These are phyloP conservation scores for Penicillium sp. DNA, from an alignment of 2,329 filamentous ascomycete genomes.

Conservation along the genomic window DNA sequence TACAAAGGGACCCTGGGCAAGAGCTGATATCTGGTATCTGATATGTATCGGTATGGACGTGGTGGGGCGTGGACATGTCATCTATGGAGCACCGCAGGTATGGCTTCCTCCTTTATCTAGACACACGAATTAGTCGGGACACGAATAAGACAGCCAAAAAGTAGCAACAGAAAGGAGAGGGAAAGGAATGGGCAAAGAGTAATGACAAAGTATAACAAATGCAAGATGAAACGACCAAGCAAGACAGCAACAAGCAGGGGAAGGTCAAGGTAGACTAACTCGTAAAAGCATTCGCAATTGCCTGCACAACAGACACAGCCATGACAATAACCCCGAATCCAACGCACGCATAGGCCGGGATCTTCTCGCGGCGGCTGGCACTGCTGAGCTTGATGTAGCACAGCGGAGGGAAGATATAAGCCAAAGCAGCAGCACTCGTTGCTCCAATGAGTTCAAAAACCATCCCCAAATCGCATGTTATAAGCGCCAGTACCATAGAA, in stretches of 20 bases:
- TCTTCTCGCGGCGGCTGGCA: slow-evolving; percentile 72
- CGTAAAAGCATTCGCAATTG: slow-evolving; percentile 67
- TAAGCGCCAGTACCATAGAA: slow-evolving; percentile 75
- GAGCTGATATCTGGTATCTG: neutral
- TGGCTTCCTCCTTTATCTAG: slow-evolving; percentile 15
- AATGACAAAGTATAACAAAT: no score
- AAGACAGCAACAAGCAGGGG: neutral
- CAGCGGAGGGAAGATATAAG: slow-evolving; percentile 91
- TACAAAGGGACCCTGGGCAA: neutral
- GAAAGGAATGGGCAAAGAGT: neutral
- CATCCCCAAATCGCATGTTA: slow-evolving; percentile 90
- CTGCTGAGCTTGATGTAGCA: slow-evolving; percentile 94
- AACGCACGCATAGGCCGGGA: slow-evolving; percentile 72
- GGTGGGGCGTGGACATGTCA: neutral
- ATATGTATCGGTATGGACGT: neutral
- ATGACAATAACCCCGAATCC: slow-evolving; percentile 81
- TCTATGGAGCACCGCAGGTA: slow-evolving; percentile 15
- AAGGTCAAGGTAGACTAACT: slow-evolving; percentile 43
- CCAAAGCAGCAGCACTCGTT: slow-evolving; percentile 89
- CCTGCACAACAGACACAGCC: slow-evolving; percentile 76
- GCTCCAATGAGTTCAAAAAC: slow-evolving; percentile 97
- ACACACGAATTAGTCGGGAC: neutral
- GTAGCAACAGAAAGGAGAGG: neutral
- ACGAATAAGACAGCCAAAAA: neutral
- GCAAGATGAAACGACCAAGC: neutral